Evolutionary conservation across 352 stramenopile species (phyloP).

Genomic region (Globisporangium okanoganense): DNA sequence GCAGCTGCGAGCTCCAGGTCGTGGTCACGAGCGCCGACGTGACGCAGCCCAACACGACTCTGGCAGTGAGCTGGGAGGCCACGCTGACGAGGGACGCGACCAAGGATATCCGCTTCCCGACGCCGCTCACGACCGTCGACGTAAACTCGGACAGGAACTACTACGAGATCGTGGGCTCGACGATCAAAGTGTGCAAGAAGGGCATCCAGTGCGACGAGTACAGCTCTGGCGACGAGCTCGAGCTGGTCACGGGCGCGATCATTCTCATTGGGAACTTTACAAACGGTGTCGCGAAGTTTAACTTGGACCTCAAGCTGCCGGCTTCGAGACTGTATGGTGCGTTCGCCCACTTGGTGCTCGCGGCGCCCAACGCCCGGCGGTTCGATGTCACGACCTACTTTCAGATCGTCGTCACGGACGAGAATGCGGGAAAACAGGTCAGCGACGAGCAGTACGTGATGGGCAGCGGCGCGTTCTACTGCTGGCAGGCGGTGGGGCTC

Average conservation of each 20-base stretch:
- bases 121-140: constrained; percentile 27
- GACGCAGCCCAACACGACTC: constrained; percentile 16
- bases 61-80: constrained; percentile 34
- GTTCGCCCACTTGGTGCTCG: constrained; percentile 45
- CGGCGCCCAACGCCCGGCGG: constrained; percentile 23
- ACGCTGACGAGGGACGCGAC: constrained; percentile 28
- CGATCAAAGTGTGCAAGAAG: constrained; percentile 40
- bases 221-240: constrained; percentile 12
- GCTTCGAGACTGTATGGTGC: constrained; percentile 29
- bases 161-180: constrained; percentile 47
- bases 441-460: constrained; percentile 22
- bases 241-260: neutral
- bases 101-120: constrained; percentile 42
- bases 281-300: constrained; percentile 27
- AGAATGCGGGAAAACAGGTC: constrained; percentile 19
- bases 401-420: constrained; percentile 33
- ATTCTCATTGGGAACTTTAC: constrained; percentile 33
- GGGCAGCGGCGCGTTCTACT: constrained; percentile 34
- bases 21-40: constrained; percentile 24
- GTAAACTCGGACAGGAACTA: constrained; percentile 21
- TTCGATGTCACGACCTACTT: constrained; percentile 62
- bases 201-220: constrained; percentile 43
- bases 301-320: constrained; percentile 26
- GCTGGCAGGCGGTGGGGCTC: constrained; percentile 36
- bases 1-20: constrained; percentile 47